Evolutionary conservation across 805 yeast genomes (phyloP).

Genomic region (Torulaspora maleeae): DNA sequence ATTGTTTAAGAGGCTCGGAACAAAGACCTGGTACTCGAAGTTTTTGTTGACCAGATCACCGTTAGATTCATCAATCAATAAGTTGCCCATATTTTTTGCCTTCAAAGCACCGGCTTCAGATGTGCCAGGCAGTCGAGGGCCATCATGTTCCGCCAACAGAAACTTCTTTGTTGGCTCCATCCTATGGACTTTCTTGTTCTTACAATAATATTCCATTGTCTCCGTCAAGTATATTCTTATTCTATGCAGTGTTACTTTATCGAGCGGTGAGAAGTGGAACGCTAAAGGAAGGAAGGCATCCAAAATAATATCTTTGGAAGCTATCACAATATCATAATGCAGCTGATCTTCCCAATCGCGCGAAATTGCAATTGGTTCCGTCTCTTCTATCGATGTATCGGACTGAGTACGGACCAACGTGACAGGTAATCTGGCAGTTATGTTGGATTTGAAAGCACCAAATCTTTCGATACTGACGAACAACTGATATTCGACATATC

Average conservation of each 20-base stretch:
- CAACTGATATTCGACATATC: conserved; percentile 65
- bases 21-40: conserved; percentile 78
- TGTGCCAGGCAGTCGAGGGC: conserved; percentile 41
- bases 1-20: conserved; percentile 64
- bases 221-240: conserved; percentile 83
- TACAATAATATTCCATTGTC: conserved; percentile 84
- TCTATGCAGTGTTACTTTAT: conserved; percentile 79
- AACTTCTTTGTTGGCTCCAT: conserved; percentile 85
- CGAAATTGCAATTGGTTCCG: conserved; percentile 87
- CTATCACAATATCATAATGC: conserved; percentile 84
- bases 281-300: conserved; percentile 82
- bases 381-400: conserved; percentile 75
- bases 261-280: conserved; percentile 78
- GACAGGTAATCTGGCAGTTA: conserved; percentile 60
- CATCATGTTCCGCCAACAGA: conserved; percentile 74
- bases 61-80: conserved; percentile 40
- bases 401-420: conserved; percentile 70
- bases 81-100: conserved; percentile 40
- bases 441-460: conserved; percentile 81
- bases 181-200: conserved; percentile 80
- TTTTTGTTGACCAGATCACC: conserved; percentile 69
- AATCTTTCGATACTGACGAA: conserved; percentile 67
- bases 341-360: conserved; percentile 93
- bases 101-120: conserved; percentile 32
- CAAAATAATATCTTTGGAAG: conserved; percentile 81